Conservation (phyloP, 2,329 filamentous ascomycete species). For the Xylaria sp. region DNA sequence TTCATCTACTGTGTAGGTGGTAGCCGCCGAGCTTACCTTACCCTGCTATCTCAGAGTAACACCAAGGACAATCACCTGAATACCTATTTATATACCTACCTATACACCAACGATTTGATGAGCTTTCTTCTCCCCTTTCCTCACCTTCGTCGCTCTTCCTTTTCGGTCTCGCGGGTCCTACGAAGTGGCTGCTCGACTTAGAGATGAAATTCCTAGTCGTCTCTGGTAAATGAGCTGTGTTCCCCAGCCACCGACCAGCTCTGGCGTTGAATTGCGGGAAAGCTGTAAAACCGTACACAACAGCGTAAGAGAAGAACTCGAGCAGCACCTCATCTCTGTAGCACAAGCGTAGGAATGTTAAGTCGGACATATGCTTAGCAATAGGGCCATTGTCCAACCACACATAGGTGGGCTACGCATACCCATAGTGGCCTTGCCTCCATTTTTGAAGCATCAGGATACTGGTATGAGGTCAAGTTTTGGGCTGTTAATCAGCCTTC, state of each 20-base stretch:
- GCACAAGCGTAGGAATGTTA: constrained; percentile 23
- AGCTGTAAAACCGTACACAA: constrained; percentile 20
- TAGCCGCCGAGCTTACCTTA: background rate
- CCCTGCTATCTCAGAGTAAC: background rate
- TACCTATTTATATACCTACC: no score
- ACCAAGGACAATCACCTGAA: background rate
- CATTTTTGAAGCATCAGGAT: background rate
- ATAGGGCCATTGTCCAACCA: constrained; percentile 16
- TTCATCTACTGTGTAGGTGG: no score
- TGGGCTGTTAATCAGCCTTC: background rate
- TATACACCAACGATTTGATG: background rate
- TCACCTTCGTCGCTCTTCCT: background rate
- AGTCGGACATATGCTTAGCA: constrained; percentile 23
- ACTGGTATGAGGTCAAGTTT: background rate
- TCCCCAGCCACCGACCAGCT: background rate
- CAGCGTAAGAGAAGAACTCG: constrained; percentile 25
- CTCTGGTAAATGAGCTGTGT: background rate
- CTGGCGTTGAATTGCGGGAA: background rate
- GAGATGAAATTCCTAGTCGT: background rate
- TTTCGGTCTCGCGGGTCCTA: no score
- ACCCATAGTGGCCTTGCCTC: constrained; percentile 2
- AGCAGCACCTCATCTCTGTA: constrained; percentile 29
- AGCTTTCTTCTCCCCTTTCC: no score
- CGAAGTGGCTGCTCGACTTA: background rate
- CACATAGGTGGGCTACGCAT: constrained; percentile 1